Evolutionary conservation across 2,329 filamentous ascomycete species (phyloP).

Genomic region (Graphiopsis chlorocephala): DNA sequence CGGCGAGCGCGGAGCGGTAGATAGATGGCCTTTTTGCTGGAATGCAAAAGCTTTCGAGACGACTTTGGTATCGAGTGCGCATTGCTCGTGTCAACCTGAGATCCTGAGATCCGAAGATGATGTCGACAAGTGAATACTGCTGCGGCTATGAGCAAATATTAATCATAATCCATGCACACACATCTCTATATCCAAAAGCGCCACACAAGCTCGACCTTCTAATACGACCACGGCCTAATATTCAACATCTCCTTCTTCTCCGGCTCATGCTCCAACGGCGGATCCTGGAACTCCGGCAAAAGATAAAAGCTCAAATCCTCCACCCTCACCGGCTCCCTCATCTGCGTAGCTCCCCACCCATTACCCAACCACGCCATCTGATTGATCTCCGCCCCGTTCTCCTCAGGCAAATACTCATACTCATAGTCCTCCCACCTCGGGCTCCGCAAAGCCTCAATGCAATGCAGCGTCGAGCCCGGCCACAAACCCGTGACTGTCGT

Average conservation of each 20-base stretch:
- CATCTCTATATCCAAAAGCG: neutral
- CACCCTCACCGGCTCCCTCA: slow-evolving; percentile 36
- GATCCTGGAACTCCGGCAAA: slow-evolving; percentile 39
- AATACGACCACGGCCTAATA: slow-evolving; percentile 39
- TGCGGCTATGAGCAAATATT: neutral
- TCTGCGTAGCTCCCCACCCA: slow-evolving; percentile 62
- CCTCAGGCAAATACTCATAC: slow-evolving; percentile 43
- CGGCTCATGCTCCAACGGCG: slow-evolving; percentile 34
- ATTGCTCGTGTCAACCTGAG: neutral
- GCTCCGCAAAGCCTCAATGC: slow-evolving; percentile 56
- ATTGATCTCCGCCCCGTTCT: slow-evolving; percentile 40
- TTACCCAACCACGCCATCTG: slow-evolving; percentile 66
- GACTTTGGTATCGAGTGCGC: neutral
- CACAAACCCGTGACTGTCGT: slow-evolving; percentile 65
- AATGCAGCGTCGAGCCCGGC: slow-evolving; percentile 64
- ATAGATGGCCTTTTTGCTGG: neutral
- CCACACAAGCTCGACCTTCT: slow-evolving; percentile 1
- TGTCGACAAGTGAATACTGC: neutral
- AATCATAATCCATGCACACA: neutral
- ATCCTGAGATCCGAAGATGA: neutral
- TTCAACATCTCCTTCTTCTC: slow-evolving; percentile 39
- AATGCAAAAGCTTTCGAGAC: neutral
- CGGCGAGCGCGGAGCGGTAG: neutral
- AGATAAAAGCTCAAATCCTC: slow-evolving; percentile 44
- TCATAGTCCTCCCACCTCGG: slow-evolving; percentile 61